Evolutionary conservation across 768 basidiomycete genomes (phyloP), one percentile per base, ranked within the genome.

Genomic region (Hirschioporus abietinus): DNA sequence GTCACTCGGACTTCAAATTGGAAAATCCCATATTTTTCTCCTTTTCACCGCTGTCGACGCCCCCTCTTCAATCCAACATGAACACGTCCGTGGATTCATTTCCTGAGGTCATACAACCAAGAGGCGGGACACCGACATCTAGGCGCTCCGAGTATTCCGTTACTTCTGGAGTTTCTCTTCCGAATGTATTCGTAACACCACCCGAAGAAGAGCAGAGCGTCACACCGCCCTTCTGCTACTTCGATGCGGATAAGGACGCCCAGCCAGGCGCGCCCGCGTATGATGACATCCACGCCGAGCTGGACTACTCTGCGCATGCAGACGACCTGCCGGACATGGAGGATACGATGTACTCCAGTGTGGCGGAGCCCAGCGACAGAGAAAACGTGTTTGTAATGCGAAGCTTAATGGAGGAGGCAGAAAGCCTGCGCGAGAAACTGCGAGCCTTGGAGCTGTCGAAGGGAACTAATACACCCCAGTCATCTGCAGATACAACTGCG

Each of bases 191-290:
- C 67, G 76, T 79, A 18, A 74, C 74, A 27, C 77, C 78, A 8
- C 78, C 78, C 18, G 78, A 79, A 66, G 78, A 78, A 58, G 78
- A 79, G 65, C 76, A 76, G 52, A 70, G 70, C 5, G 70, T 73
- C 12, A 74, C 73, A 20, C 76, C 75, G 18, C 78, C 78, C 1
- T 78, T 71, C 66, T 75, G 73, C 60, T 76, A 73, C 35, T 79
- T 77, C 63, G 74, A 79, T 60, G 77, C 76, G 5, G 63, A 66
- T 9, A 65, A 73, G 34, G 76, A 71, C 25, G 67, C 66, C 5
- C 60, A 70, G 30, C 42, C 42, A 52, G 42, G 42, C 42, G 42
- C 42, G 42, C 42, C 42, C 42, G 42, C 42, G 42, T 52, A 52
- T 20, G 42, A 52, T 20, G 42, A 52, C 42, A 52, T 52, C 20